Evolutionary conservation across 768 basidiomycete genomes (phyloP), one percentile per base, ranked within the genome.

Genomic region (Boletus rubescentipes): DNA sequence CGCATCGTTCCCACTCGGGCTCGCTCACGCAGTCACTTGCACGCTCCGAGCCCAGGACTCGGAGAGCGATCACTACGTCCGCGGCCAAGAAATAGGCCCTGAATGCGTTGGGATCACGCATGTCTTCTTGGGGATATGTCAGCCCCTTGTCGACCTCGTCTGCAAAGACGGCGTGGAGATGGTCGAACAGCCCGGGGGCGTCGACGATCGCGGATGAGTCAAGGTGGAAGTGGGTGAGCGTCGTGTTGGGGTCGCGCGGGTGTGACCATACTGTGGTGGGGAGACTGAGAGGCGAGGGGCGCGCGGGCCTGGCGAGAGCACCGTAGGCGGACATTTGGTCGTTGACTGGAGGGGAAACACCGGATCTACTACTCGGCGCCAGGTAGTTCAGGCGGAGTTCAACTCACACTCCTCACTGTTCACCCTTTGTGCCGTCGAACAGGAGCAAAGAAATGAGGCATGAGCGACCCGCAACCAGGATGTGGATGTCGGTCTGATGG

Each of bases 121-220:
- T 72, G 37, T 78, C 79, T 70, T 93, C 89, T 70, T 95, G 93
- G 0, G 93, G 93, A 69, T 95, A 96, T 9, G 93, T 92, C 57
- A 74, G 63, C 2, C 94, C 94, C 42, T 80, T 80, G 51, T 84
- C 85, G 12, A 96, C 75, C 61, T 89, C 91, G 48, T 77, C 75
- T n/a, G 82, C 80, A 69, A 96, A 95, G 23, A 83, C 73, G 31
- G 54, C 36, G 57, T 79, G 78, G 16, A 91, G 78, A 62, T 86
- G 80, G 20, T 83, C 77, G 50, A 89, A 64, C 36, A 93, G 72
- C 23, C 82, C 85, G 3, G 75, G 65, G 20, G 15, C 9, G 20
- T 46, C 40, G 10, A 5, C 37, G 11, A 73, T 68, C 15, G 50
- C 49, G 20, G 63, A 55, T 8, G 68, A 56, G 15, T 73, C 72